These are phyloP conservation scores for Cryptococcus sp. DNA, from an alignment of 1,284 basidiomycete species.

Conservation along the genomic window DNA sequence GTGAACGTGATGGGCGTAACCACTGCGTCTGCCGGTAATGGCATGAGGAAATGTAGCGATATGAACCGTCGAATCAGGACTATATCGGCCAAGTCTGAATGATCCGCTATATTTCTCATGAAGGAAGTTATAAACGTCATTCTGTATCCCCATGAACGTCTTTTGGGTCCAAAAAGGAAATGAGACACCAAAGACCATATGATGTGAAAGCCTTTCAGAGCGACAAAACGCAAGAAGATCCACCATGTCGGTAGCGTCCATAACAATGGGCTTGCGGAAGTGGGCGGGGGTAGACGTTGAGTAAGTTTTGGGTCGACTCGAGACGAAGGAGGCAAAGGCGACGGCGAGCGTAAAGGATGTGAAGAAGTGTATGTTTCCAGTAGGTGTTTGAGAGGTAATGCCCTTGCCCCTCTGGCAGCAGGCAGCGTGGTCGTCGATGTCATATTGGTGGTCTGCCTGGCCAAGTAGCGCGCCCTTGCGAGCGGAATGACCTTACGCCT, in stretches of 20 bases:
- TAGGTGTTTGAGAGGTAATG: slow-evolving; percentile 31
- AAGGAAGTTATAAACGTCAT: slow-evolving; percentile 56
- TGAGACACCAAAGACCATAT: slow-evolving; percentile 43
- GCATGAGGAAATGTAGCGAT: slow-evolving; percentile 77
- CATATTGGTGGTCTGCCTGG: too few species aligned
- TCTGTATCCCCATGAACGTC: slow-evolving; percentile 54
- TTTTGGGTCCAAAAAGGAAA: slow-evolving; percentile 44
- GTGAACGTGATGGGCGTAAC: slow-evolving; percentile 93
- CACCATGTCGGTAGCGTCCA: slow-evolving; percentile 48
- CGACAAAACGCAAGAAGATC: slow-evolving; percentile 41
- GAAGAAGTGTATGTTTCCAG: slow-evolving; percentile 41
- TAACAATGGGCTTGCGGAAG: slow-evolving; percentile 35
- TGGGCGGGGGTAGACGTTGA: slow-evolving; percentile 41
- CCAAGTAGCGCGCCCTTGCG: too few species aligned
- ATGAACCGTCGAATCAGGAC: slow-evolving; percentile 79
- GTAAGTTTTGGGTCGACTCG: slow-evolving; percentile 42
- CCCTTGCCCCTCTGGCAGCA: too few species aligned
- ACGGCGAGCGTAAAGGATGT: slow-evolving; percentile 47
- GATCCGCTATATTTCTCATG: slow-evolving; percentile 80
- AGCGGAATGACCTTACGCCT: too few species aligned
- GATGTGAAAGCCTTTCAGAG: slow-evolving; percentile 48
- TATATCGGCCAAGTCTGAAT: slow-evolving; percentile 83
- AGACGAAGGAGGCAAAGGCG: slow-evolving; percentile 48
- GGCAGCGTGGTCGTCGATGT: too few species aligned
- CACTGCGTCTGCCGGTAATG: slow-evolving; percentile 88